These are phyloP conservation scores for Cephaloascus fragrans DNA, from an alignment of 805 yeast species.

Conservation along the genomic window DNA sequence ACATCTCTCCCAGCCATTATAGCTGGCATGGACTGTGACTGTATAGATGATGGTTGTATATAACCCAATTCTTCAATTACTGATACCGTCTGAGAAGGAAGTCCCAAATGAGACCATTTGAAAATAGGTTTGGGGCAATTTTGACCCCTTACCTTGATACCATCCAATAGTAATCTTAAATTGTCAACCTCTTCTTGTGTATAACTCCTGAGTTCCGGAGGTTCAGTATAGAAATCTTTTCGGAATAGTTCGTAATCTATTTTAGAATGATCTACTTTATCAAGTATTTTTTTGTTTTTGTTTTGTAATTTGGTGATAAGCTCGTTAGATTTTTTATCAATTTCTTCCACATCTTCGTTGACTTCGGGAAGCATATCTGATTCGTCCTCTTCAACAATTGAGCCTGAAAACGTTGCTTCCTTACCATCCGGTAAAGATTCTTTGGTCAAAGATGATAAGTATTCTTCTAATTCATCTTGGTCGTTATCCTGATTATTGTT, in stretches of 20 bases:
- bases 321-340: constrained; percentile 21
- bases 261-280: constrained; percentile 33
- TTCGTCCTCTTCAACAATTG: constrained; percentile 3
- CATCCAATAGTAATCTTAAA: constrained; percentile 43
- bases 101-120: constrained; percentile 76
- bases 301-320: constrained; percentile 29
- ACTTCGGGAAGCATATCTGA: constrained; percentile 15
- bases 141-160: constrained; percentile 56
- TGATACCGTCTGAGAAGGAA: constrained; percentile 48
- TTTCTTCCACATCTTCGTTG: constrained; percentile 23
- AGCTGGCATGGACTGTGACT: constrained; percentile 83
- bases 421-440: constrained; percentile 2
- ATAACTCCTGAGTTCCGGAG: constrained; percentile 38
- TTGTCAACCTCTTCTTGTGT: constrained; percentile 46
- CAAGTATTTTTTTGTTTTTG: constrained; percentile 40
- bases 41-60: constrained; percentile 73
- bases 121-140: constrained; percentile 54
- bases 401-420: constrained; percentile 1
- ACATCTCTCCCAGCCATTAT: constrained; percentile 86
- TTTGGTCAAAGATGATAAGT: background rate
- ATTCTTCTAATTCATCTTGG: constrained; percentile 5
- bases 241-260: constrained; percentile 43
- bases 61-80: constrained; percentile 45
- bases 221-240: constrained; percentile 54
- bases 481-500: constrained; percentile 6